Evolutionary conservation across 495 filamentous ascomycete genomes (phyloP).

Genomic region (Xylaria grammica): DNA sequence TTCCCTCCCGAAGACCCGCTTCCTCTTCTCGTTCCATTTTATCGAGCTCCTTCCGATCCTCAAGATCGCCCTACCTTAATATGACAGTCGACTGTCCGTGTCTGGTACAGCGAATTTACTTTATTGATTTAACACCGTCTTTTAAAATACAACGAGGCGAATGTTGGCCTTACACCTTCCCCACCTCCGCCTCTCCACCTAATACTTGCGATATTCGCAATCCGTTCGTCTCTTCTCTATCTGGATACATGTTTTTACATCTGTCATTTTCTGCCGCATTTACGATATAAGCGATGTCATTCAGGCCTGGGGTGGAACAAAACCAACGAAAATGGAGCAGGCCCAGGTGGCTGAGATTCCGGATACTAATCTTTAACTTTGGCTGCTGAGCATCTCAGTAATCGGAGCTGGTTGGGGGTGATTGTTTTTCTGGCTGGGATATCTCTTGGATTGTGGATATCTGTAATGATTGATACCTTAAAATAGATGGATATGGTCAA

Average conservation of each 20-base stretch:
- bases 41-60: conserved; percentile 50
- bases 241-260: conserved; percentile 32
- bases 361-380: conserved; percentile 48
- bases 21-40: conserved; percentile 52
- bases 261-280: conserved; percentile 39
- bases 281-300: conserved; percentile 38
- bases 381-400: conserved; percentile 35
- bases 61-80: conserved; percentile 51
- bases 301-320: conserved; percentile 41
- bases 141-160: conserved; percentile 12
- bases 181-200: conserved; percentile 10
- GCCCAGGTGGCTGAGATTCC: conserved; percentile 55
- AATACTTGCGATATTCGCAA: conserved; percentile 32
- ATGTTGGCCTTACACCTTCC: not conserved
- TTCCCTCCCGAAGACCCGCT: conserved; percentile 43
- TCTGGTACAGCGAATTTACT: conserved; percentile 57
- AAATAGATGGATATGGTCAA: conserved; percentile 28
- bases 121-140: conserved; percentile 34
- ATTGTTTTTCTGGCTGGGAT: conserved; percentile 18
- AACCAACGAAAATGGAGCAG: conserved; percentile 48
- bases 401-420: conserved; percentile 32
- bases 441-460: conserved; percentile 24
- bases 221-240: conserved; percentile 33
- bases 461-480: conserved; percentile 30
- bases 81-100: conserved; percentile 53